Conservation (phyloP, 768 basidiomycete species). For the button mushroom (Agaricus bisporus) region DNA sequence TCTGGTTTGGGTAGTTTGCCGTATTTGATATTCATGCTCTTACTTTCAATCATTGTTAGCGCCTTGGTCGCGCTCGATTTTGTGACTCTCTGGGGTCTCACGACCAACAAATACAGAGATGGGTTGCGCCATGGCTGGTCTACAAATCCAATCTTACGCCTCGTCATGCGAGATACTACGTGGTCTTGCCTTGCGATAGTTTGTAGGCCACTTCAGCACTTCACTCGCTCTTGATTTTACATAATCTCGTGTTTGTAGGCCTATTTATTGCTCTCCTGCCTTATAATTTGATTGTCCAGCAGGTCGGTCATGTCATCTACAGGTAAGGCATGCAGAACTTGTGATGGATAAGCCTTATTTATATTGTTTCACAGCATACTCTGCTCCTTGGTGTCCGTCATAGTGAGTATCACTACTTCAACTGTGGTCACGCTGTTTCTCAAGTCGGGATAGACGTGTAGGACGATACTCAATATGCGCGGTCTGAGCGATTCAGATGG, state of each 20-base stretch:
- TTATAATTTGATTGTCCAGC: background rate
- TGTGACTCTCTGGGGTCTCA: background rate
- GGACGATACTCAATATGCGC: constrained; percentile 1
- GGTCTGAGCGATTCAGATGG: too few species aligned
- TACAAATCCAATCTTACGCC: background rate
- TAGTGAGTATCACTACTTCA: background rate
- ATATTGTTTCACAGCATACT: background rate
- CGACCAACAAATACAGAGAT: background rate
- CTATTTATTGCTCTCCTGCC: background rate
- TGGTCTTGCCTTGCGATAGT: background rate
- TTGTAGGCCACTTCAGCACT: background rate
- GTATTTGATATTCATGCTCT: background rate
- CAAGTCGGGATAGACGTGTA: background rate
- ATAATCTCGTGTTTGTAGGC: background rate
- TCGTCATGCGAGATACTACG: constrained; percentile 2
- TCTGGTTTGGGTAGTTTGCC: background rate
- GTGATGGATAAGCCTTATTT: background rate
- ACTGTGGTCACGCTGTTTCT: background rate
- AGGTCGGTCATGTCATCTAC: background rate
- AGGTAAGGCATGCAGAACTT: background rate
- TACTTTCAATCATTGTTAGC: background rate
- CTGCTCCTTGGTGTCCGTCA: background rate
- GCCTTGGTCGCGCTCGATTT: background rate
- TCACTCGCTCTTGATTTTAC: background rate
- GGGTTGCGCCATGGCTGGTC: background rate